These are phyloP conservation scores for Plasmodium cynomolgi DNA, from an alignment of 169 alveolate genomes.

Conservation along the genomic window DNA sequence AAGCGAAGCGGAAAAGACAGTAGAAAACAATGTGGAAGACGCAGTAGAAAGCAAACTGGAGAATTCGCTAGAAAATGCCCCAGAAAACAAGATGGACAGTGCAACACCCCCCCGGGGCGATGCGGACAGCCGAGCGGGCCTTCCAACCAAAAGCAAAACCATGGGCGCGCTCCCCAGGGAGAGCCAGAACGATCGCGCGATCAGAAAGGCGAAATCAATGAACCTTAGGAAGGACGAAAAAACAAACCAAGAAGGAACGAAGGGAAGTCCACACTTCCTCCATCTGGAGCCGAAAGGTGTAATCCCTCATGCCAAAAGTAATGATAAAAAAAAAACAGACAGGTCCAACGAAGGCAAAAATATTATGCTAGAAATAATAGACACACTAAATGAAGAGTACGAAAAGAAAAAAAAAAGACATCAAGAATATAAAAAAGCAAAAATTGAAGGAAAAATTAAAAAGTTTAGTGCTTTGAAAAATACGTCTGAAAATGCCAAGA, in stretches of 20 bases:
- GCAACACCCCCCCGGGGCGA: background rate
- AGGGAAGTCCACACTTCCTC: background rate
- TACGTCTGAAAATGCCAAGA: slow-evolving; percentile 29
- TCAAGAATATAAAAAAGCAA: slow-evolving; percentile 68
- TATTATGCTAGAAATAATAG: slow-evolving; percentile 64
- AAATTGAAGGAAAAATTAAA: slow-evolving; percentile 73
- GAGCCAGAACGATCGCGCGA: background rate
- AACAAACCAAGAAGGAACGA: background rate
- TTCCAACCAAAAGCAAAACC: background rate
- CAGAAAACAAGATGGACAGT: background rate
- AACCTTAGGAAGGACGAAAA: background rate
- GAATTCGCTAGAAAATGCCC: background rate
- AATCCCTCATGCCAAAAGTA: background rate
- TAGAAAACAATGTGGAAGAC: too few species aligned
- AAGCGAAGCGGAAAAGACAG: too few species aligned
- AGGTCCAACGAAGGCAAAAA: slow-evolving; percentile 31
- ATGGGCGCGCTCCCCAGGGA: background rate
- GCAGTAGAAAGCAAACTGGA: background rate
- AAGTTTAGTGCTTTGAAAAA: slow-evolving; percentile 48
- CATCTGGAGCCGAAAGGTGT: background rate
- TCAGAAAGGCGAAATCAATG: background rate
- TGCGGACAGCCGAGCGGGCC: background rate
- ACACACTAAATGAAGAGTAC: slow-evolving; percentile 53
- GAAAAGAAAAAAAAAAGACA: slow-evolving; percentile 70
- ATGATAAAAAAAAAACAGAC: background rate